These are phyloP conservation scores for Penicillium sp. DNA, from an alignment of 2,329 filamentous ascomycete species.

Conservation along the genomic window DNA sequence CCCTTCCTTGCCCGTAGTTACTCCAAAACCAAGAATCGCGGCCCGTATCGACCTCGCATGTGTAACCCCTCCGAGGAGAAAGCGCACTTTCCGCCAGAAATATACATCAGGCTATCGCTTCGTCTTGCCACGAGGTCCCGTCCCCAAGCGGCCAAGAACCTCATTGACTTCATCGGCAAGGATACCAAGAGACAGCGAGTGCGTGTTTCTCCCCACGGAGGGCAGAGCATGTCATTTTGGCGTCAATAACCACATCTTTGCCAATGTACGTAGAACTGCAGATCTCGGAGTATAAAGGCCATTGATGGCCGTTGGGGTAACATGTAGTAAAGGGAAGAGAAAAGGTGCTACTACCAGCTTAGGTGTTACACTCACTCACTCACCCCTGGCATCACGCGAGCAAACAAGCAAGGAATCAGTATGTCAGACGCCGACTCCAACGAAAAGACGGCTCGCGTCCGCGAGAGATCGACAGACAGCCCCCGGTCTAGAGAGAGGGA, in stretches of 20 bases:
- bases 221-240: constrained; percentile 5
- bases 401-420: neutral
- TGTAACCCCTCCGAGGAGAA: neutral
- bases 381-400: neutral
- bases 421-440: neutral
- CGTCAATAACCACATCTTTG: neutral
- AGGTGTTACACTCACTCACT: neutral
- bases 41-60: neutral
- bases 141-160: neutral
- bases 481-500: neutral
- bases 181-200: neutral
- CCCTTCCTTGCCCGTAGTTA: neutral
- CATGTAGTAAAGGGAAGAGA: neutral
- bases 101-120: neutral
- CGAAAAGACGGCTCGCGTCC: neutral
- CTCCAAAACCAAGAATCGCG: neutral
- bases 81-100: neutral
- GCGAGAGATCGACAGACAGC: neutral
- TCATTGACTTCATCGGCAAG: neutral
- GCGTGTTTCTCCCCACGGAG: neutral
- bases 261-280: neutral
- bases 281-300: neutral
- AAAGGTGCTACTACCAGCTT: neutral
- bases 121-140: neutral
- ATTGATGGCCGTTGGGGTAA: neutral